Base-by-base conservation (phyloP, 371 early-diverging fungal genomes). In the Mucor piriformis region DNA sequence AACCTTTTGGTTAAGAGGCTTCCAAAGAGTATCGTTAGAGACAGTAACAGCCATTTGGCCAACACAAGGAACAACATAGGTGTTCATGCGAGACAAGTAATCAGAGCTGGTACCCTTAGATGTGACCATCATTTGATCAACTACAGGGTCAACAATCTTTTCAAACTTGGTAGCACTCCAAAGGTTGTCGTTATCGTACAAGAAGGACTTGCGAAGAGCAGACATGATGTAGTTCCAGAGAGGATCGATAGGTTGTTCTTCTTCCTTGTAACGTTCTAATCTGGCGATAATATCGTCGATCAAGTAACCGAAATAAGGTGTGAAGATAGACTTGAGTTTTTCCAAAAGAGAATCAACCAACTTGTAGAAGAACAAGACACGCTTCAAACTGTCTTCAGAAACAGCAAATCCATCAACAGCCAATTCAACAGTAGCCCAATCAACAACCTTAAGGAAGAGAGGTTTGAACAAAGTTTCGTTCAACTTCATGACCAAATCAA, bases 391-490 rank as follows among this genome's bases (percentile, higher is more conserved):
- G 16, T 79, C 81, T 35, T 82, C 66, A 58, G 63, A 52, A 20
- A 70, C 56, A 20, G 61, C 66, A 29, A 64, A 56, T 5, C 61
- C 61, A 11, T 72, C 70, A 7, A 59, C 69, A 43, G 76, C 69
- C 47, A 81, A 59, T 58, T 86, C 88, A 52, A 82, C 73, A 4
- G 88, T 89, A 3, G 94, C 93, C 98, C 98, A 97, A 46, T 95
- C 93, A 38, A 92, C 80, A 18, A 92, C 67, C 77, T 91, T 91
- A 63, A 94, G 81, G 83, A 91, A 96, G 68, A 97, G 64, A 6
- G 96, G 96, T 66, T 90, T 92, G 92, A 98, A 98, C 54, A 91
- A 73, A 3, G 87, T 88, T 70, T 97, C 98, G 75, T 94, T 96
- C 65, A 96, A 75, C 79, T 92, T 92, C 85, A 95, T 84, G 7